phyloP scores from a whole-genome alignment of 768 basidiomycete species.

The Naganishia onofrii region DNA sequence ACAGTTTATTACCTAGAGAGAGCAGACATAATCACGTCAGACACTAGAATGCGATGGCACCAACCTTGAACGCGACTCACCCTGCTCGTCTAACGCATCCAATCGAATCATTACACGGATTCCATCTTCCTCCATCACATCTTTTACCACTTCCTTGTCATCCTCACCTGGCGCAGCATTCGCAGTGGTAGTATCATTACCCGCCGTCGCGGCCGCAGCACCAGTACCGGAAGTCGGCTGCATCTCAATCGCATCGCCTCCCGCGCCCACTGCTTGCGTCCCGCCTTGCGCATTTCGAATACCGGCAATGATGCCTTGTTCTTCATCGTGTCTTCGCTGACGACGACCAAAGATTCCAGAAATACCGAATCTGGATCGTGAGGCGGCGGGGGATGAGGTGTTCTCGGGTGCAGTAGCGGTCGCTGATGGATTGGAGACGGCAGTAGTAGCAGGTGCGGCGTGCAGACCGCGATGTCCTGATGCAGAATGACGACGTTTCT shows the following conservation, averaged over 20 bases:
- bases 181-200: neutral
- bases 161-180: neutral
- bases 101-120: constrained; percentile 75
- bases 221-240: constrained; percentile 11
- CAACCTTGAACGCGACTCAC: constrained; percentile 52
- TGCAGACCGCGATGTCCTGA: constrained; percentile 33
- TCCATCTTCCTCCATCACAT: constrained; percentile 56
- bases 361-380: constrained; percentile 18
- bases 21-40: constrained; percentile 2
- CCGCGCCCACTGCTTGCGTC: neutral
- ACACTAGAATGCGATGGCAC: no score
- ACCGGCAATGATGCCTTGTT: constrained; percentile 28
- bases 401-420: neutral
- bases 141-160: constrained; percentile 56
- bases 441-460: neutral
- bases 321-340: constrained; percentile 16
- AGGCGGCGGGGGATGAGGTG: neutral
- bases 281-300: constrained; percentile 28
- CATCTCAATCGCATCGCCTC: constrained; percentile 32
- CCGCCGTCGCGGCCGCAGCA: neutral
- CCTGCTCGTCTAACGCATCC: constrained; percentile 75
- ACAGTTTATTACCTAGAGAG: constrained; percentile 51
- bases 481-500: constrained; percentile 59
- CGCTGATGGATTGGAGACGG: neutral
- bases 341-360: constrained; percentile 4